Base-by-base conservation (phyloP, 2,329 filamentous ascomycete genomes). In the Trichoderma endophyticum region DNA sequence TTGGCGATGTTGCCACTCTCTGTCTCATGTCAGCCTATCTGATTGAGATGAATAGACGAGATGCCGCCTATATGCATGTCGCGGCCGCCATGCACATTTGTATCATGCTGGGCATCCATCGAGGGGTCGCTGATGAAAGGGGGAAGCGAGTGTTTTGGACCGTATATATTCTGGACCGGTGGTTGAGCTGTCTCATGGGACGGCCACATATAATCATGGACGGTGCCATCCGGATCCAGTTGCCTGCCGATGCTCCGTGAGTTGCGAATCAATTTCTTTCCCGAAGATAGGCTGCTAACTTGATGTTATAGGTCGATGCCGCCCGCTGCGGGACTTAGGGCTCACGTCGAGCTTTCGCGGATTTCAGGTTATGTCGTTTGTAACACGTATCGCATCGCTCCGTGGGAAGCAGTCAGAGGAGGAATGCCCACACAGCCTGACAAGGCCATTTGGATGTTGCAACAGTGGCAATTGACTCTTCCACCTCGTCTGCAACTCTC, bases 61-160 rank as follows among this genome's bases (percentile, higher is more conserved):
- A 87, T 72, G 82, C 83, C 3, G 85, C 85, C 0, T 86, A 84
- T 74, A 82, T 85, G 74, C 84, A 83, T 72, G 78, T 86, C 32
- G 81, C 82, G 56, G 81, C 82, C 15, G 85, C 85, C 32, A 85
- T 86, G 79, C 82, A 84, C 56, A 82, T 86, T 36, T 82, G 83
- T 60, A 81, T 86, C 61, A 83, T 84, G 79, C 82, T 84, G 39
- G 86, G 86, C n/a, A 80, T 84, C 1, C 83, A 87, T 73, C 78
- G 82, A 15, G 84, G 83, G 4, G 82, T 80, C 74, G 77, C 81
- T 3, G 81, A 85, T 56, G 85, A 87, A 74, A 76, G 77, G 26
- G 82, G 81, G 1, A 86, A 84, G 74, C 79, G 86, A 43, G 79
- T 84, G 6, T 87, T 87, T 70, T 87, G 86, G 86, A 87, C 85